A percentile compares a stretch with the other conserved stretches of the same genome.
phyloP scores from a whole-genome alignment of 495 filamentous ascomycete genomes.

The Sordaria brevicollis region DNA sequence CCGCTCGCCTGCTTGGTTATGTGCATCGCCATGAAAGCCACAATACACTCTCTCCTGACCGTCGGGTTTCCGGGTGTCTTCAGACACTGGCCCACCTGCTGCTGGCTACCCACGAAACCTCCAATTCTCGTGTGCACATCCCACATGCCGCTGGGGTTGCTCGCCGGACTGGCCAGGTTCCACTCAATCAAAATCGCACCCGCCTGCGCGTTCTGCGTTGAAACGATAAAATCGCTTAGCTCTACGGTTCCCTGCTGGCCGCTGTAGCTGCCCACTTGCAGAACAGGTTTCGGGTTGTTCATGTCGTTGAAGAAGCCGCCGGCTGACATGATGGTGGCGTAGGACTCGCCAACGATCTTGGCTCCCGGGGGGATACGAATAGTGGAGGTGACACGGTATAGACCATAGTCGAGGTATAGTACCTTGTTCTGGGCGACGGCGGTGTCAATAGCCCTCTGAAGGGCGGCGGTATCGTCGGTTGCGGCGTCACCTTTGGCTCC shows the following conservation, averaged over 20 bases:
- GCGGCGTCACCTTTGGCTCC: slow-evolving; percentile 66
- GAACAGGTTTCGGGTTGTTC: slow-evolving; percentile 55
- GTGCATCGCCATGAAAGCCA: slow-evolving; percentile 74
- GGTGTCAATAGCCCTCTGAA: slow-evolving; percentile 45
- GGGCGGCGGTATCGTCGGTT: slow-evolving; percentile 59
- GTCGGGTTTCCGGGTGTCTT: slow-evolving; percentile 49
- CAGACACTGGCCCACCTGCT: slow-evolving; percentile 60
- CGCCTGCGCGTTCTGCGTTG: slow-evolving; percentile 60
- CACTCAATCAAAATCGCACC: slow-evolving; percentile 82
- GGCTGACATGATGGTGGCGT: slow-evolving; percentile 76
- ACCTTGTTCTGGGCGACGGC: slow-evolving; percentile 50
- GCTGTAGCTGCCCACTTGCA: slow-evolving; percentile 62
- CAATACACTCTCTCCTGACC: slow-evolving; percentile 48
- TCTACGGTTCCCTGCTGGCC: slow-evolving; percentile 70
- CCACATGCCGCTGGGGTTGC: slow-evolving; percentile 69
- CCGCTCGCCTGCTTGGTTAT: slow-evolving; percentile 53
- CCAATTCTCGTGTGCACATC: slow-evolving; percentile 80
- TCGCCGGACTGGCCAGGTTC: slow-evolving; percentile 57
- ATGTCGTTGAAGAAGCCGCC: slow-evolving; percentile 60
- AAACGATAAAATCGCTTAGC: slow-evolving; percentile 68
- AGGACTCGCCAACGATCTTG: slow-evolving; percentile 76
- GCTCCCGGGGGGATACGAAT: slow-evolving; percentile 51
- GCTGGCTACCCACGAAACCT: slow-evolving; percentile 64
- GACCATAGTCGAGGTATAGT: slow-evolving; percentile 50
- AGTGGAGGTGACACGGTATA: slow-evolving; percentile 55